Percentiles rank a stretch among this genome's conserved stretches.
Evolutionary conservation across 2,329 filamentous ascomycete genomes (phyloP).

Genomic region (Alternaria sp.): DNA sequence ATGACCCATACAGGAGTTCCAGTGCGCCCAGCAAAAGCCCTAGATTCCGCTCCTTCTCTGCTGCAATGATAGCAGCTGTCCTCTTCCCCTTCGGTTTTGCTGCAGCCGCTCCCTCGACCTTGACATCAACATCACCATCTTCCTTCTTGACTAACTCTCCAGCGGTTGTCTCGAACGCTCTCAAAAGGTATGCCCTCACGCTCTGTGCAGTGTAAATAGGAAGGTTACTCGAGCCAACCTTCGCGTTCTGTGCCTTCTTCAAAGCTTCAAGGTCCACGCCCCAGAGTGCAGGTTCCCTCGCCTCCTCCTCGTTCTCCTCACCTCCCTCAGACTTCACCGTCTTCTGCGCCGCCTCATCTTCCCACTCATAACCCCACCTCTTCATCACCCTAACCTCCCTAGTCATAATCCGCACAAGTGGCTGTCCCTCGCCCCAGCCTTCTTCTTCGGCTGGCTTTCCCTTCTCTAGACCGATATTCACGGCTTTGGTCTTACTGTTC

Average conservation of each 20-base stretch:
- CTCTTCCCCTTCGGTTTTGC: slow-evolving; percentile 52
- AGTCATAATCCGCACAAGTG: slow-evolving; percentile 73
- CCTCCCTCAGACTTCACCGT: slow-evolving; percentile 18
- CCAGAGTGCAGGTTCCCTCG: slow-evolving; percentile 60
- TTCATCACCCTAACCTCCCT: slow-evolving; percentile 78
- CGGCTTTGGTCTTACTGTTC: slow-evolving; percentile 78
- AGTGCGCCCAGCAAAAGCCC: slow-evolving; percentile 73
- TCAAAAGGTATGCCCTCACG: slow-evolving; percentile 65
- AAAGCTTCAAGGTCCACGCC: slow-evolving; percentile 64
- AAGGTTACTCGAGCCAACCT: slow-evolving; percentile 56
- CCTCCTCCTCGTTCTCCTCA: slow-evolving; percentile 16
- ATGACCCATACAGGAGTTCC: slow-evolving; percentile 74
- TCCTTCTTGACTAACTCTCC: slow-evolving; percentile 23
- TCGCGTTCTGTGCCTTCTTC: slow-evolving; percentile 52
- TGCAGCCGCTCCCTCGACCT: slow-evolving; percentile 21
- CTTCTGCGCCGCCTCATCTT: slow-evolving; percentile 18
- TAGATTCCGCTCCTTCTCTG: slow-evolving; percentile 73
- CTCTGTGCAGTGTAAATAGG: slow-evolving; percentile 77
- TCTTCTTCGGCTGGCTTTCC: slow-evolving; percentile 70
- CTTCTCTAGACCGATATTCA: slow-evolving; percentile 73
- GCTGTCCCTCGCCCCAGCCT: slow-evolving; percentile 77
- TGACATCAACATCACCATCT: background rate
- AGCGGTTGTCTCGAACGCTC: slow-evolving; percentile 61
- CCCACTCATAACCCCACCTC: slow-evolving; percentile 70
- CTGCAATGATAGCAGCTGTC: slow-evolving; percentile 55